Evolutionary conservation across 768 basidiomycete species (phyloP).

Genomic region (Jaapia argillacea): DNA sequence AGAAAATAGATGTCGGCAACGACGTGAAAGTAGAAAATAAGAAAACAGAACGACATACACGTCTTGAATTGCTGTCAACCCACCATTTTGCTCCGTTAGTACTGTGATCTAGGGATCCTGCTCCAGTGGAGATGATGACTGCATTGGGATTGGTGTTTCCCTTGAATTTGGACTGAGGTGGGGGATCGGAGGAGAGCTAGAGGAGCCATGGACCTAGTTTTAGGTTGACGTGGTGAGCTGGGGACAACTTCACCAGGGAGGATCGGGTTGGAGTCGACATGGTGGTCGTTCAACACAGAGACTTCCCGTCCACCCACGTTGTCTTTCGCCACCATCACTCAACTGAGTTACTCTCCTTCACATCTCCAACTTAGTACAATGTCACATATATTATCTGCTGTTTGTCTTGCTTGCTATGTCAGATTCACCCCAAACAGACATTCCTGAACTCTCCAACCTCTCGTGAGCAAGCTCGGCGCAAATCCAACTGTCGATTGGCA

Average conservation of each 20-base stretch:
- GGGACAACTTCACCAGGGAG: slow-evolving; percentile 80
- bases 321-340: too few relatives aligned
- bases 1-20: too few relatives aligned
- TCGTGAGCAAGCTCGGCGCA: slow-evolving; percentile 38
- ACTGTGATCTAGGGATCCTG: slow-evolving; percentile 64
- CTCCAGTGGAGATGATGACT: slow-evolving; percentile 51
- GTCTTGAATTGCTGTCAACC: slow-evolving; percentile 78
- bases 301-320: too few relatives aligned
- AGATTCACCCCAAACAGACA: too few relatives aligned
- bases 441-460: slow-evolving; percentile 63
- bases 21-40: background rate
- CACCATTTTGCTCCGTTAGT: slow-evolving; percentile 74
- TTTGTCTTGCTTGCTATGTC: too few relatives aligned
- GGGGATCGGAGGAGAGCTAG: slow-evolving; percentile 36
- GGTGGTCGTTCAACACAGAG: too few relatives aligned
- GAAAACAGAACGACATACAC: slow-evolving; percentile 43
- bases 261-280: slow-evolving; percentile 55
- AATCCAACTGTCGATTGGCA: background rate
- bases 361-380: too few relatives aligned
- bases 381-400: too few relatives aligned
- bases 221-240: slow-evolving; percentile 66
- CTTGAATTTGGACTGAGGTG: too few relatives aligned
- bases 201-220: slow-evolving; percentile 81
- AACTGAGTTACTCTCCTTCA: too few relatives aligned
- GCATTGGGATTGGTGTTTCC: slow-evolving; percentile 17